Conservation (phyloP, 2,329 filamentous ascomycete genomes). For the Fonsecaea multimorphosa region DNA sequence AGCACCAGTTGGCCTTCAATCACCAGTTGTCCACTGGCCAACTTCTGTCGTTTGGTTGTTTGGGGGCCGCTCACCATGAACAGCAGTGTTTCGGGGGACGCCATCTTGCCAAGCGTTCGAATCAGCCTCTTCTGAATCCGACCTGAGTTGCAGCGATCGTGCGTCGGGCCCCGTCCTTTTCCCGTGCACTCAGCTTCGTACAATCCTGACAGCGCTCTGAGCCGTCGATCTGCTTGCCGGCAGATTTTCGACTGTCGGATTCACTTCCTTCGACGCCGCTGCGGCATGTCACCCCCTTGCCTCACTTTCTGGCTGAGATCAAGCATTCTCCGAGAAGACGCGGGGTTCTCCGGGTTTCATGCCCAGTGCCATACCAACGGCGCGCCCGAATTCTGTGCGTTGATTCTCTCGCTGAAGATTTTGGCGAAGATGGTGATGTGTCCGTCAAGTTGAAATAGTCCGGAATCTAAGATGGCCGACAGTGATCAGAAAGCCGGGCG, state of each 20-base stretch:
- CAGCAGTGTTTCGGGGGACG: neutral
- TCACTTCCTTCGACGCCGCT: neutral
- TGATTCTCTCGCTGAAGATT: neutral
- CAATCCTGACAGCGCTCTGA: neutral
- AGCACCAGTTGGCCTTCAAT: constrained; percentile 5
- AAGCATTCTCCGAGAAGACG: constrained; percentile 14
- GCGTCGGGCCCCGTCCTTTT: neutral
- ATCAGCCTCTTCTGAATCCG: neutral
- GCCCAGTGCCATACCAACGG: neutral
- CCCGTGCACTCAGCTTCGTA: neutral
- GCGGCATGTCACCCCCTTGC: neutral
- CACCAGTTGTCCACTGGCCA: neutral
- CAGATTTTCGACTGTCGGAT: neutral
- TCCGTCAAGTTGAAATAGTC: neutral
- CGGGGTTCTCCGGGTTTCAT: constrained; percentile 21
- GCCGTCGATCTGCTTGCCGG: neutral
- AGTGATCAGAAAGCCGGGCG: neutral
- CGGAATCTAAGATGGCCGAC: neutral
- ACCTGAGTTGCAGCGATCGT: neutral
- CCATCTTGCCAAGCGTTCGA: neutral
- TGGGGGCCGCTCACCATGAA: neutral
- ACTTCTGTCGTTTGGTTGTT: neutral
- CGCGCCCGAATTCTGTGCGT: neutral
- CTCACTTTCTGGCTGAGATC: constrained; percentile 9
- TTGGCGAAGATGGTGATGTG: neutral